Conservation (phyloP, 768 basidiomycete genomes). For the Boletus fagicola region DNA sequence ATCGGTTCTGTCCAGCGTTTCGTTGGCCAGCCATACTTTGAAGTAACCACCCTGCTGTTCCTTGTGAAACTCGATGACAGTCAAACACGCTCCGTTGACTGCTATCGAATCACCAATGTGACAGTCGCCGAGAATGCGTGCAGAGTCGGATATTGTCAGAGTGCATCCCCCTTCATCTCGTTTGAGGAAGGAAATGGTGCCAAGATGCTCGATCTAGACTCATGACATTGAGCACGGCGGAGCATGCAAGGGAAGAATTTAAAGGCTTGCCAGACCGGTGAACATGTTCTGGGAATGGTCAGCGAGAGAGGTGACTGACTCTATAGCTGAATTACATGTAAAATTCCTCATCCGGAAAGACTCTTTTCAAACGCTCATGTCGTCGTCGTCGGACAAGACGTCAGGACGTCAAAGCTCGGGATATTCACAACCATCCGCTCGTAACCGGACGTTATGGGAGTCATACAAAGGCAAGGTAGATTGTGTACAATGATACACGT, state of each 20-base stretch:
- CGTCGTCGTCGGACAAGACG: constrained; percentile 6
- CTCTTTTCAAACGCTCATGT: constrained; percentile 16
- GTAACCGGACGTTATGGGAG: constrained; percentile 37
- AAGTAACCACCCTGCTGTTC: constrained; percentile 72
- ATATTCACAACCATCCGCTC: constrained; percentile 9
- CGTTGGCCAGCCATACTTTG: constrained; percentile 93
- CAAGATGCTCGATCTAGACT: constrained; percentile 89
- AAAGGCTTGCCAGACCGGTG: constrained; percentile 66
- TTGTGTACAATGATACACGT: constrained; percentile 2
- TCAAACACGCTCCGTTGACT: constrained; percentile 85
- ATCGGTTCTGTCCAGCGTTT: constrained; percentile 89
- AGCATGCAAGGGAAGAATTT: neutral
- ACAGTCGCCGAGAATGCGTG: constrained; percentile 81
- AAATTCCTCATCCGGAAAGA: neutral
- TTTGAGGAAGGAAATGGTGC: constrained; percentile 63
- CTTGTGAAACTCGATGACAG: constrained; percentile 81
- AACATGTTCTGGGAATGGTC: constrained; percentile 50
- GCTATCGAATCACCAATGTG: constrained; percentile 93
- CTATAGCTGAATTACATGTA: neutral
- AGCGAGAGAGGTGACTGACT: neutral
- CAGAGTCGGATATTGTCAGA: constrained; percentile 69
- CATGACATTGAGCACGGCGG: constrained; percentile 5
- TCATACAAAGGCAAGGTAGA: constrained; percentile 41
- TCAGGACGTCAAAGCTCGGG: neutral
- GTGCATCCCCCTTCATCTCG: constrained; percentile 77